Conservation (phyloP, 805 yeast genomes). For the Lipomyces oligophaga region DNA sequence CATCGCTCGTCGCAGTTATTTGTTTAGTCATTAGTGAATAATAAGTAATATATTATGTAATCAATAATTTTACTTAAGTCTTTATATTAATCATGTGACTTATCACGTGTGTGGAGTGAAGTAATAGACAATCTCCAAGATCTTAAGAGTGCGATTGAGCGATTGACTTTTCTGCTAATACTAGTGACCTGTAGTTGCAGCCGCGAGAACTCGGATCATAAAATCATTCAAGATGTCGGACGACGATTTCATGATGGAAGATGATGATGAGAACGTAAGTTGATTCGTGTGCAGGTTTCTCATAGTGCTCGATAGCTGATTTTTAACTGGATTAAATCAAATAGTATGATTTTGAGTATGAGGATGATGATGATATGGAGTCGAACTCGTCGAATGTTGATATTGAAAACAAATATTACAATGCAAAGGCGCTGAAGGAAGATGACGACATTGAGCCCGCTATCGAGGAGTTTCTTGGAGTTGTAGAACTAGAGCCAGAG, state of each 20-base stretch:
- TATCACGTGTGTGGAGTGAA: too few relatives aligned
- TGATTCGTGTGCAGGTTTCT: too few relatives aligned
- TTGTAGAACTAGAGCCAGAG: constrained; percentile 31
- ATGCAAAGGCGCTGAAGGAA: constrained; percentile 37
- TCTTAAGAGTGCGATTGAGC: too few relatives aligned
- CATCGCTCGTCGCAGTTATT: too few relatives aligned
- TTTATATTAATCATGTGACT: too few relatives aligned
- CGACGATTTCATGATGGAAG: constrained; percentile 41
- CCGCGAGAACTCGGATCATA: too few relatives aligned
- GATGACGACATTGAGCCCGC: constrained; percentile 40
- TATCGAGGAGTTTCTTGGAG: constrained; percentile 32
- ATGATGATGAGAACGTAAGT: constrained; percentile 39
- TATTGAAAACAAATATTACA: constrained; percentile 39
- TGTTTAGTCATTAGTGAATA: too few relatives aligned
- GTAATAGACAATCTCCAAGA: too few relatives aligned
- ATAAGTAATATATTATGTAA: too few relatives aligned
- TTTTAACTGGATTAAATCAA: neutral
- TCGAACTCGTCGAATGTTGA: constrained; percentile 33
- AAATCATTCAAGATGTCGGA: constrained; percentile 35
- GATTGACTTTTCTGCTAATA: too few relatives aligned
- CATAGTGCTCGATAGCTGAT: neutral
- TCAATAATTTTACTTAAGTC: too few relatives aligned
- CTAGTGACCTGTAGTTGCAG: too few relatives aligned
- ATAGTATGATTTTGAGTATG: constrained; percentile 40
- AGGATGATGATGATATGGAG: constrained; percentile 39